Conservation (phyloP, 108 stramenopile species). For the Cyclostephanos invisitatus region DNA sequence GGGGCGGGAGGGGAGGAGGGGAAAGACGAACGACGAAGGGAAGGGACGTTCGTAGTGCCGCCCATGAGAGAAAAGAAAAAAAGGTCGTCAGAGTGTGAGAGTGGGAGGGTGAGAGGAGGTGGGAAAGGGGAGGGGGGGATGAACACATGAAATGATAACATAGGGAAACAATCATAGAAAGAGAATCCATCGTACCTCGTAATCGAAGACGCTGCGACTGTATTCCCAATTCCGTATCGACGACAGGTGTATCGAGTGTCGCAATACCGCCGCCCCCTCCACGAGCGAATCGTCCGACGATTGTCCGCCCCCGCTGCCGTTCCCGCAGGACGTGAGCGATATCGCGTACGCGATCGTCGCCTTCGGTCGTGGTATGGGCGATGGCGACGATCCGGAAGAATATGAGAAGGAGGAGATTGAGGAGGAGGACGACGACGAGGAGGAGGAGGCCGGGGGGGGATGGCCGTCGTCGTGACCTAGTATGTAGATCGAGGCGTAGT, state of each 20-base stretch:
- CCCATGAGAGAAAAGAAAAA: not conserved
- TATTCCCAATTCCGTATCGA: slow-evolving; percentile 43
- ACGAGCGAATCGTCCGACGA: slow-evolving; percentile 53
- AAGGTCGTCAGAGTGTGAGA: not conserved
- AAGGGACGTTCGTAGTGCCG: too few species aligned
- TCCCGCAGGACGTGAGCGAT: slow-evolving; percentile 85
- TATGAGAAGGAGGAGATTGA: too few species aligned
- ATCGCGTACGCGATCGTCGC: slow-evolving; percentile 79
- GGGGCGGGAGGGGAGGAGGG: not conserved
- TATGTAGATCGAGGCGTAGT: too few species aligned
- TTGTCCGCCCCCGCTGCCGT: slow-evolving; percentile 18
- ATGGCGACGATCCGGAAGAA: too few species aligned
- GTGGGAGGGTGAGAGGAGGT: not conserved
- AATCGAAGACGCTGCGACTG: slow-evolving; percentile 19
- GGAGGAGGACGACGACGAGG: too few species aligned
- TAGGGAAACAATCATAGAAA: too few species aligned
- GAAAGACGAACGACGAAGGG: too few species aligned
- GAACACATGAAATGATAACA: not conserved
- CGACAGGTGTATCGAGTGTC: slow-evolving; percentile 70
- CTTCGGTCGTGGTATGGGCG: slow-evolving; percentile 9
- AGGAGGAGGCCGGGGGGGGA: too few species aligned
- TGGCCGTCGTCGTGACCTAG: too few species aligned
- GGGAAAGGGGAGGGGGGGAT: not conserved
- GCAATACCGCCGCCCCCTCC: slow-evolving; percentile 80
- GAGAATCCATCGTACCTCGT: too few species aligned